These are phyloP conservation scores for Phoma herbarum DNA, from an alignment of 2,329 filamentous ascomycete species.

Conservation along the genomic window DNA sequence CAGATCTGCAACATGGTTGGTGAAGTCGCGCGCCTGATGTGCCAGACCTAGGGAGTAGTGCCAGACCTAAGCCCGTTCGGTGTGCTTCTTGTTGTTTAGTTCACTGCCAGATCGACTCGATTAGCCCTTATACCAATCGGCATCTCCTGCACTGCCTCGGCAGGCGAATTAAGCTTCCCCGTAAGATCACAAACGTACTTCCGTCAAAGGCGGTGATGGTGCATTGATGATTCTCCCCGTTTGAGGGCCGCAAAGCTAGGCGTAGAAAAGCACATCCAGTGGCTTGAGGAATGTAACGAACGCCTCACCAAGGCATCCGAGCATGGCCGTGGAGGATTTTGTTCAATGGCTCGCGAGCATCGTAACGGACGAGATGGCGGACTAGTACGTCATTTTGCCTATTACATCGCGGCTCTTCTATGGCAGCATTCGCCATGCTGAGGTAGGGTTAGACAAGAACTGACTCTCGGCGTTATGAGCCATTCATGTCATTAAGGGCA, in stretches of 20 bases:
- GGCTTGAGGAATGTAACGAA: neutral
- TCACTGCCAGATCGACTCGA: neutral
- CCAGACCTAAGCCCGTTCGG: slow-evolving; percentile 4
- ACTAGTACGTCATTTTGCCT: neutral
- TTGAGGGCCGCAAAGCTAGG: neutral
- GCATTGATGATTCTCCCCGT: neutral
- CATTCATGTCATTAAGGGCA: neutral
- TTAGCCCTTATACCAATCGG: neutral
- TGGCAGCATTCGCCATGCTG: neutral
- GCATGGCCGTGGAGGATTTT: neutral
- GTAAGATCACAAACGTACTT: neutral
- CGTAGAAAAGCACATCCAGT: neutral
- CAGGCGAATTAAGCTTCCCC: slow-evolving; percentile 6
- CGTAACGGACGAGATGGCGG: neutral
- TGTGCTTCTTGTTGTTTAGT: neutral
- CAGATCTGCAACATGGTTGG: slow-evolving; percentile 1
- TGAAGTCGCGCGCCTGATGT: neutral
- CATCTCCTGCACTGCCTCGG: neutral
- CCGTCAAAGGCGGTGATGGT: neutral
- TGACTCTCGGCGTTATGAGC: neutral
- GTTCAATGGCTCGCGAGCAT: neutral
- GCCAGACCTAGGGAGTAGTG: neutral
- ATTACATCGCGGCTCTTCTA: neutral
- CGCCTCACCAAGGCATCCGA: neutral
- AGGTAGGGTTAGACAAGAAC: neutral